Conservation (phyloP, 345 rosid genomes). For the Carallia brachiata region DNA sequence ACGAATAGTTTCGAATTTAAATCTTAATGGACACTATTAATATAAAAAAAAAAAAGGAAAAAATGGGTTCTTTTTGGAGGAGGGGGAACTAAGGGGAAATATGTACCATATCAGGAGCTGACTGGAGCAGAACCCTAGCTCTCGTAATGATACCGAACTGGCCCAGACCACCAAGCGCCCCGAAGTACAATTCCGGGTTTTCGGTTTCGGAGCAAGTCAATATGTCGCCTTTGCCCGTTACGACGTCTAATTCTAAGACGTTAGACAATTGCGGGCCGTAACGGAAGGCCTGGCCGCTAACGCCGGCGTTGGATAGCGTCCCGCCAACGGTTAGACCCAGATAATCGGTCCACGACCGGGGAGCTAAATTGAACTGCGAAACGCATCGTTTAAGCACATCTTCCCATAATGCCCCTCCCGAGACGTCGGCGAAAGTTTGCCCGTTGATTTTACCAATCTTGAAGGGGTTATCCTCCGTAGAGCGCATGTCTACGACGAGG, state of each 20-base stretch:
- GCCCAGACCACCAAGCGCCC: slow-evolving; percentile 81
- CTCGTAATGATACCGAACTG: slow-evolving; percentile 90
- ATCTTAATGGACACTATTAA: no score
- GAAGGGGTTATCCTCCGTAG: slow-evolving; percentile 49
- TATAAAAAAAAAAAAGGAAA: no score
- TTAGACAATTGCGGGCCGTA: slow-evolving; percentile 82
- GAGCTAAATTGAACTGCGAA: slow-evolving; percentile 52
- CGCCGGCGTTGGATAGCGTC: slow-evolving; percentile 91
- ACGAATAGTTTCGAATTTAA: no score
- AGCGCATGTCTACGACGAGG: slow-evolving; percentile 76
- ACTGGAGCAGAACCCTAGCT: slow-evolving; percentile 65
- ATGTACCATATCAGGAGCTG: slow-evolving; percentile 78
- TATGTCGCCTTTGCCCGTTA: slow-evolving; percentile 72
- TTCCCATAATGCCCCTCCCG: slow-evolving; percentile 98
- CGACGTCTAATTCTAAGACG: slow-evolving; percentile 87
- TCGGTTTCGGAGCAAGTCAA: slow-evolving; percentile 52
- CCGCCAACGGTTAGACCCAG: slow-evolving; percentile 87
- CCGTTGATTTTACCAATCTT: slow-evolving; percentile 26
- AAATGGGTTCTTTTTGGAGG: no score
- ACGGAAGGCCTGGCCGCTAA: slow-evolving; percentile 93
- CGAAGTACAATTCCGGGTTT: slow-evolving; percentile 68
- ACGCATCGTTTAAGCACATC: slow-evolving; percentile 67
- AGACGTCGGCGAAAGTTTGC: slow-evolving; percentile 45
- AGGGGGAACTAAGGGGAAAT: background rate
- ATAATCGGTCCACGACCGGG: slow-evolving; percentile 93